phyloP scores from a whole-genome alignment of 2,329 filamentous ascomycete species.

The Aspergillus fijiensis region DNA sequence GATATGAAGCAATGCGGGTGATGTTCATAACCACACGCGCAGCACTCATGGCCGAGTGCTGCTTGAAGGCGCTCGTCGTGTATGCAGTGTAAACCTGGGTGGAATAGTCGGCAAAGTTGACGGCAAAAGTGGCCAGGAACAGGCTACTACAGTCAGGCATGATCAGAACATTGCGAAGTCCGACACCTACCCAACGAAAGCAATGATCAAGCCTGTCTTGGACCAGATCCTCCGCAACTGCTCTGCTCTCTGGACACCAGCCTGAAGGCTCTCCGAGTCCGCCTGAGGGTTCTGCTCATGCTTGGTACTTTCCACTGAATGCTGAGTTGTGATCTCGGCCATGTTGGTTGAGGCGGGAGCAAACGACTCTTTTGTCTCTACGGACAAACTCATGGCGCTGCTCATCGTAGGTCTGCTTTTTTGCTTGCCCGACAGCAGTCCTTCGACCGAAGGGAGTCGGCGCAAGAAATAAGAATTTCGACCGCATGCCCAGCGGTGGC shows the following conservation, averaged over 20 bases:
- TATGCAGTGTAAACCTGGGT: slow-evolving; percentile 24
- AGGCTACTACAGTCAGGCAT: slow-evolving; percentile 7
- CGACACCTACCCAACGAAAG: slow-evolving; percentile 17
- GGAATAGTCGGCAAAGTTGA: slow-evolving; percentile 24
- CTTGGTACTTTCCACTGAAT: not conserved
- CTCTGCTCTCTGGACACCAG: slow-evolving; percentile 23
- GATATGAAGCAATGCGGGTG: slow-evolving; percentile 26
- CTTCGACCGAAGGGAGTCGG: not conserved
- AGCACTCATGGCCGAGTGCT: slow-evolving; percentile 26
- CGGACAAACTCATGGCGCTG: not conserved
- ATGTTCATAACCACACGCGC: slow-evolving; percentile 26
- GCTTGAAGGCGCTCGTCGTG: slow-evolving; percentile 25
- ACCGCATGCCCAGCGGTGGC: not conserved
- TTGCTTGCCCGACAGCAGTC: not conserved
- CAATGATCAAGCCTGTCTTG: slow-evolving; percentile 17
- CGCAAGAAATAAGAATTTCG: not conserved
- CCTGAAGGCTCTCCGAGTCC: slow-evolving; percentile 15
- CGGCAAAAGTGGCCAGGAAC: slow-evolving; percentile 21
- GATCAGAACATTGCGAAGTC: not conserved
- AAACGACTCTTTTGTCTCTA: not conserved
- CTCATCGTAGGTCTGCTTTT: not conserved
- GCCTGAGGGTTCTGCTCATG: slow-evolving; percentile 10
- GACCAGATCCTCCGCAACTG: slow-evolving; percentile 22
- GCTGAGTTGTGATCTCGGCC: not conserved
- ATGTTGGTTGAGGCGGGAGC: not conserved